These are phyloP conservation scores for Penicillium chermesinum DNA, from an alignment of 495 filamentous ascomycete genomes.

Conservation along the genomic window DNA sequence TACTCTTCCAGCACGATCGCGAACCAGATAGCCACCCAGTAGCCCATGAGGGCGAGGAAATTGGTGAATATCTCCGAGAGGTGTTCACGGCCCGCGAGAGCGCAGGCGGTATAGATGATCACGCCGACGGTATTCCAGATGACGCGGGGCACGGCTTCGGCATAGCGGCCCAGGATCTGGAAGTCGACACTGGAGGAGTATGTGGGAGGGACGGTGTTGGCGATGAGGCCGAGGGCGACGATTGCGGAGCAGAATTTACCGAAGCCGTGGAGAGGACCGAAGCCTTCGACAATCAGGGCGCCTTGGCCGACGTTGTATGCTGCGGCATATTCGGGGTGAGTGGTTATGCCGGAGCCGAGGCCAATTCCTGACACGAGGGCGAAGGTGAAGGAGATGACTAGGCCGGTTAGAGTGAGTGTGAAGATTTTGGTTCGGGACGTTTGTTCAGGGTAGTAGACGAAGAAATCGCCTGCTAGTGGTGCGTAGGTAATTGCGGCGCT, in stretches of 20 bases:
- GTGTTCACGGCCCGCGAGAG: constrained; percentile 55
- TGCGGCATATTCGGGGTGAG: constrained; percentile 46
- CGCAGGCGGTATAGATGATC: constrained; percentile 59
- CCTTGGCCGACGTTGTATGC: constrained; percentile 49
- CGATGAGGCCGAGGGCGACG: constrained; percentile 64
- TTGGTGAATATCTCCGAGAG: constrained; percentile 64
- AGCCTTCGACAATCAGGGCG: constrained; percentile 62
- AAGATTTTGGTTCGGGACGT: constrained; percentile 38
- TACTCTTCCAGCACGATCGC: constrained; percentile 60
- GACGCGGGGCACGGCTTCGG: constrained; percentile 53
- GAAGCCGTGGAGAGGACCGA: constrained; percentile 56
- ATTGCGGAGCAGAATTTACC: constrained; percentile 70
- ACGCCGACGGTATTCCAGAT: constrained; percentile 59
- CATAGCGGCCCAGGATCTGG: constrained; percentile 57
- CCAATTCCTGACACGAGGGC: constrained; percentile 64
- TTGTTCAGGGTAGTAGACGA: constrained; percentile 58
- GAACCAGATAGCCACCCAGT: constrained; percentile 65
- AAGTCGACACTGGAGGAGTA: constrained; percentile 68
- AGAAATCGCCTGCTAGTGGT: constrained; percentile 57
- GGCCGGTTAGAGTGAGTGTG: constrained; percentile 40
- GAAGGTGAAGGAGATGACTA: constrained; percentile 52
- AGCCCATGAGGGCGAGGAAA: constrained; percentile 69
- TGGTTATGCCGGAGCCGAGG: constrained; percentile 56
- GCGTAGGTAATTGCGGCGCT: constrained; percentile 59
- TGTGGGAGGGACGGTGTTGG: constrained; percentile 64